phyloP scores from a whole-genome alignment of 176 grass and related monocot species.

The Zoysia japonica region DNA sequence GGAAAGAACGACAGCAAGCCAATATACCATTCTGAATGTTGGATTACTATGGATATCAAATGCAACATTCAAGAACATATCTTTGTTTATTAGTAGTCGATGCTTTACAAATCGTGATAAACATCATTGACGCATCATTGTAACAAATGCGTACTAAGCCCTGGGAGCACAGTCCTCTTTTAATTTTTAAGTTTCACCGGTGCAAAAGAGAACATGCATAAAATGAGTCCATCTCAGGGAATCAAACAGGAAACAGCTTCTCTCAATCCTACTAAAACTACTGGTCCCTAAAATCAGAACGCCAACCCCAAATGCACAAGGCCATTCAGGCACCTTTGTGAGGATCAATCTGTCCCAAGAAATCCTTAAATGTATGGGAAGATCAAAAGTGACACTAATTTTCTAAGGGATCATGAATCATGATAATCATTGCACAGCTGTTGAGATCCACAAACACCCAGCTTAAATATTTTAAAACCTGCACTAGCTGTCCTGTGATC shows the following conservation, averaged over 20 bases:
- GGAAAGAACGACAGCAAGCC: neutral
- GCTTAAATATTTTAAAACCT: slow-evolving; percentile 37
- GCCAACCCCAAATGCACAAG: neutral
- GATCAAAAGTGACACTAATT: slow-evolving; percentile 22
- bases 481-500: slow-evolving; percentile 42
- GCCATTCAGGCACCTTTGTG: neutral
- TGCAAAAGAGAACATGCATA: neutral
- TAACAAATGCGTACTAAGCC: neutral
- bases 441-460: slow-evolving; percentile 33
- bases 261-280: neutral
- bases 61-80: slow-evolving; percentile 6
- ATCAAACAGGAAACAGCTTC: neutral
- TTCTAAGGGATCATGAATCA: slow-evolving; percentile 31
- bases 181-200: neutral
- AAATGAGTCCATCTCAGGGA: slow-evolving; percentile 11
- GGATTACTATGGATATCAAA: slow-evolving; percentile 23
- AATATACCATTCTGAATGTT: slow-evolving; percentile 7
- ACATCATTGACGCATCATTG: neutral
- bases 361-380: neutral
- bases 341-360: slow-evolving; percentile 13
- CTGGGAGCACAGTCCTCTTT: slow-evolving; percentile 5
- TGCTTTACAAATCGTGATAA: neutral
- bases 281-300: neutral
- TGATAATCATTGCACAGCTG: slow-evolving; percentile 30
- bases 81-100: neutral